Base-by-base conservation (phyloP, 345 rosid species). In the Gossypium ekmanianum region DNA sequence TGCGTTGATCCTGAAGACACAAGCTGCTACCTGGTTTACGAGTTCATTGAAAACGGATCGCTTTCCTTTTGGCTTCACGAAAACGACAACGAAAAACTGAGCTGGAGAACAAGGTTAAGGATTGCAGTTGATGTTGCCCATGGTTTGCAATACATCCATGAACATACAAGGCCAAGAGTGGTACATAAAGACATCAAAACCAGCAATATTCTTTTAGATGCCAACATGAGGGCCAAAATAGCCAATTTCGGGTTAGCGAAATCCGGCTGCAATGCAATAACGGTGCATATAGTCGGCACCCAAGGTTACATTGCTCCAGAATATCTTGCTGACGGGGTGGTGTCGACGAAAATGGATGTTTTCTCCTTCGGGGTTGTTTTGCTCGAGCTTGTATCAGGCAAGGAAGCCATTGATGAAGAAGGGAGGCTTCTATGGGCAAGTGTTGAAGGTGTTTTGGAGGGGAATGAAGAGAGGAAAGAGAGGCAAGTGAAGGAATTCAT, bases 221-320 rank as follows among this genome's bases (percentile, higher is more conserved):
- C 89, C 11, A 83, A 58, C 78, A 88, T 81, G 89, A 79, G 92
- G 68, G 95, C 91, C 72, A 90, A 87, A 76, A 85, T 88, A 66
- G 95, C 92, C 56, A 86, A 88, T 73, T 88, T 90, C 14, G 95
- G 92, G 41, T 85, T 90, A 2, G 95, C 95, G 16, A 91, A 84
- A 81, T 86, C 95, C 1, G 91, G 93, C 65, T 91, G 91, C 89
- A 91, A 91, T 56, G 91, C 90, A 73, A 88, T 87, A 77, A 91
- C 93, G 17, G 83, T 85, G 93, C 91, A 91, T 80, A 88, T 88
- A 39, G 89, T 86, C 17, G 95, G 93, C 47, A 88, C 95, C 34
- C 95, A 87, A 79, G 93, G 95, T 6, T 88, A 91, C 80, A 88
- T 91, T 27, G 91, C 95, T 3, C 95, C 93, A 0, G 93, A 91